phyloP scores from a whole-genome alignment of 176 grass and related monocot species.

The Aegilops tauschii region DNA sequence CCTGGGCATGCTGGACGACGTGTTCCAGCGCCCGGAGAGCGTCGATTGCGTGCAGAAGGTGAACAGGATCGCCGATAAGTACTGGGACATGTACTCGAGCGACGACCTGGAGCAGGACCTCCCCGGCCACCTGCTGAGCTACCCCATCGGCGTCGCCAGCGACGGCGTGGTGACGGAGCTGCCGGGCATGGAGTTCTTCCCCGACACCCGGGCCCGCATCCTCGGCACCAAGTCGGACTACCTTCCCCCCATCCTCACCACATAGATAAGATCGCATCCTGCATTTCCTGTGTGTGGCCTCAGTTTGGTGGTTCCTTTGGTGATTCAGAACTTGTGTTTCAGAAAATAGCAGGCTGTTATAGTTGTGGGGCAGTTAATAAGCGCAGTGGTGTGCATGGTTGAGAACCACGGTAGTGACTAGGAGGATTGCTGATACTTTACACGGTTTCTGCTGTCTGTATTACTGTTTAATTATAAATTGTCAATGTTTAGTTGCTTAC shows the following conservation, averaged over 20 bases:
- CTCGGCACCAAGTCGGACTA: conserved; percentile 68
- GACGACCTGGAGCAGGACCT: conserved; percentile 53
- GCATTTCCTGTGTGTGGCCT: background rate
- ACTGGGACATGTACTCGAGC: conserved; percentile 61
- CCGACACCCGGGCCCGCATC: conserved; percentile 54
- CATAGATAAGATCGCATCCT: conserved; percentile 27
- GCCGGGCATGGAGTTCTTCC: conserved; percentile 58
- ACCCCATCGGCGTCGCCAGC: conserved; percentile 43
- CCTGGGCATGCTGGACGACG: conserved; percentile 53
- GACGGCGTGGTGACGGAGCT: conserved; percentile 36
- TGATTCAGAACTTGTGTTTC: background rate
- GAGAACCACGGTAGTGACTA: conserved; percentile 5
- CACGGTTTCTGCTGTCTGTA: background rate
- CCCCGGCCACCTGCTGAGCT: conserved; percentile 60
- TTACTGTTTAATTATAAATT: background rate
- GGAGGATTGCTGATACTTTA: background rate
- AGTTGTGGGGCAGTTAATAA: background rate
- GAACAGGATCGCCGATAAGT: conserved; percentile 52
- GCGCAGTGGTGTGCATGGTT: conserved; percentile 14
- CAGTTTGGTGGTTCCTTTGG: background rate
- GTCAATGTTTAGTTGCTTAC: background rate
- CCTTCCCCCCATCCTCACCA: conserved; percentile 73
- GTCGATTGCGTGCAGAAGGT: conserved; percentile 62
- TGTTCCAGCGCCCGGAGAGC: conserved; percentile 51
- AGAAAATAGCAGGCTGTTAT: conserved; percentile 1